Evolutionary conservation across 768 basidiomycete genomes (phyloP).

Genomic region (Psilocybe azurescens): DNA sequence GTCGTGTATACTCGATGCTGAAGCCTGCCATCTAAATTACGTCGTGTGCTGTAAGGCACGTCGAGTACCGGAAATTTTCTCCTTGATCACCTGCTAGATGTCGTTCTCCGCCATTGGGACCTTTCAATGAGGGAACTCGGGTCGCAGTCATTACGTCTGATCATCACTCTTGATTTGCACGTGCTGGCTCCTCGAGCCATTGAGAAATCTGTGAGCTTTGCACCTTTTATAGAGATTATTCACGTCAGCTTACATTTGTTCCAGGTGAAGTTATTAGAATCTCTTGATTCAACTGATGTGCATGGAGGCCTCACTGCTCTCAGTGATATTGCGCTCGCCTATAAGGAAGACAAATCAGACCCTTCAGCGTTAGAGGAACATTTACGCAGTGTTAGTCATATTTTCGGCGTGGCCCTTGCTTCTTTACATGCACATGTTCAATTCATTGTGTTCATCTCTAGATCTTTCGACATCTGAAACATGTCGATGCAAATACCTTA

Average conservation of each 20-base stretch:
- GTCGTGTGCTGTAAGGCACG: constrained; percentile 55
- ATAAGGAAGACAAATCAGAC: constrained; percentile 37
- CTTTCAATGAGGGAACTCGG: constrained; percentile 76
- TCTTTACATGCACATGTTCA: constrained; percentile 1
- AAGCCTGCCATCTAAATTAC: constrained; percentile 11
- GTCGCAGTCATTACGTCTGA: constrained; percentile 71
- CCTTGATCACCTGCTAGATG: constrained; percentile 73
- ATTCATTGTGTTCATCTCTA: constrained; percentile 33
- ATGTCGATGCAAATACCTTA: constrained; percentile 62
- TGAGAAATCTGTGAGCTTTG: constrained; percentile 54
- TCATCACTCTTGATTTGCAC: constrained; percentile 67
- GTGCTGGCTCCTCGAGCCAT: constrained; percentile 55
- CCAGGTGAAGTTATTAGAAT: constrained; percentile 62
- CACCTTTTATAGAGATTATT: constrained; percentile 7
- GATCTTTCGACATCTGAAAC: constrained; percentile 68
- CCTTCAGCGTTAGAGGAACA: constrained; percentile 37
- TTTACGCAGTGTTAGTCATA: constrained; percentile 51
- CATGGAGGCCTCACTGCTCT: constrained; percentile 85
- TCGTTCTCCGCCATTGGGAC: constrained; percentile 92
- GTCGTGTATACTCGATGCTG: neutral
- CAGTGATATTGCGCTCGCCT: constrained; percentile 73
- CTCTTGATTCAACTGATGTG: constrained; percentile 70
- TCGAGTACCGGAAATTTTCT: constrained; percentile 73
- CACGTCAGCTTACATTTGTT: constrained; percentile 10
- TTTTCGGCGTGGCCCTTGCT: neutral